Percentiles rank a stretch among this genome's conserved stretches.
phyloP scores from a whole-genome alignment of 2,329 filamentous ascomycete species.

The Monosporascus sp. region DNA sequence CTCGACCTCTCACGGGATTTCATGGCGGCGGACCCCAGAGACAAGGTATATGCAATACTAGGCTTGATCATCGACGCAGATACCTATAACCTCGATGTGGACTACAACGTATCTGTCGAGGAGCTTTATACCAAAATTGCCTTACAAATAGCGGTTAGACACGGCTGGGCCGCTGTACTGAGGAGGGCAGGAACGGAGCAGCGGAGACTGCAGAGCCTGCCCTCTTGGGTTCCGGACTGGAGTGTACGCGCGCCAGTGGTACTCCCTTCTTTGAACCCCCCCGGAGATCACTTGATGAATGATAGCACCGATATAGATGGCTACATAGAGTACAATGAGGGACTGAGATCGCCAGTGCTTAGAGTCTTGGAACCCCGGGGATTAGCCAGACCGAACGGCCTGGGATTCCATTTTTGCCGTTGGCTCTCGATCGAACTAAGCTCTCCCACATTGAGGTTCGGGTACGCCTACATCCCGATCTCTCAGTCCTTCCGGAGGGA shows the following conservation, averaged over 20 bases:
- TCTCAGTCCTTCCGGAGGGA: too few species aligned
- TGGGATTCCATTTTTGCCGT: too few species aligned
- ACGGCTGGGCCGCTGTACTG: slow-evolving; percentile 3
- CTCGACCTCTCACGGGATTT: neutral
- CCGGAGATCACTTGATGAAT: too few species aligned
- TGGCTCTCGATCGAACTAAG: too few species aligned
- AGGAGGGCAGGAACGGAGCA: neutral
- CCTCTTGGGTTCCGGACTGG: slow-evolving; percentile 11
- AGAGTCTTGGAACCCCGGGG: too few species aligned
- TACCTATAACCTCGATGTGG: neutral
- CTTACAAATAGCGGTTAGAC: neutral
- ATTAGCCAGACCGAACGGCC: too few species aligned
- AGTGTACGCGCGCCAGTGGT: neutral
- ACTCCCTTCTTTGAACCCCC: too few species aligned
- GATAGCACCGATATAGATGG: too few species aligned
- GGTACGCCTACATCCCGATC: too few species aligned
- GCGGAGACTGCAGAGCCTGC: neutral
- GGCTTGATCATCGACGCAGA: slow-evolving; percentile 2
- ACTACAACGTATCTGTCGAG: slow-evolving; percentile 2
- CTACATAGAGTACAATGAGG: too few species aligned
- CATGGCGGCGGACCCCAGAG: slow-evolving; percentile 3
- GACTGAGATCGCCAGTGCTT: too few species aligned
- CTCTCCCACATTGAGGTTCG: too few species aligned
- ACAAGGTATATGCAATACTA: slow-evolving; percentile 8
- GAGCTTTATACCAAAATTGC: slow-evolving; percentile 5